Evolutionary conservation across 352 stramenopile genomes (phyloP), one percentile per base, ranked within the genome.

Genomic region (Hyaloperonospora brassicae): DNA sequence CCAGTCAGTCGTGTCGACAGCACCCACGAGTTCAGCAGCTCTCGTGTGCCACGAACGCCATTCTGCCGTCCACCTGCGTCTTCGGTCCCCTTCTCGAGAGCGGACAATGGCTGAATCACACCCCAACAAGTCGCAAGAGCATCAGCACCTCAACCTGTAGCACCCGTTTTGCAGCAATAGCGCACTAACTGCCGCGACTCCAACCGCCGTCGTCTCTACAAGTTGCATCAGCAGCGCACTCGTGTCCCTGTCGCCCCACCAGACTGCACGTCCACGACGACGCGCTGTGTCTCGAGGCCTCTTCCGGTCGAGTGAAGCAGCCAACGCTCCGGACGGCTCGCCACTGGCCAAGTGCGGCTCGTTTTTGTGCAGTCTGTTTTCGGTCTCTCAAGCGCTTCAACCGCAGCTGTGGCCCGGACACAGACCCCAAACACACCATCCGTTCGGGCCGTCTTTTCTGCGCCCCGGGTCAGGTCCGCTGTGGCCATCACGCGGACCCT

Each of bases 151-250:
- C 48, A 40, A 23, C 23, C 12, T 6, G 4, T 9, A 9, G 36
- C 8, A 30, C n/a, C 30, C 11, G 35, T 4, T 21, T 5, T 34
- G 10, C 30, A 96, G 42, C 21, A 47, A 5, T 3, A 5, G 34
- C 93, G 56, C 79, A 87, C 75, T 98, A 98, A 72, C 97, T 98
- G 84, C 98, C 98, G 44, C 98, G 52, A 58, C 98, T 98, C 66
- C 98, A 95, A 23, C 95, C 93, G 9, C 95, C 95, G 62, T 98
- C 98, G 40, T 95, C 95, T 41, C 95, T 95, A 22, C 87, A 87
- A 5, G 94, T 98, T 82, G 97, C 96, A 62, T 98, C 98, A 30
- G 98, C 44, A 59, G 98, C 95, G 8, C 95, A 75, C 62, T 98
- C 98, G 69, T 98, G 95, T 22, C 94, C 95, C 52, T n/a, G n/a